phyloP scores from a whole-genome alignment of 306 rosid species.

The Quercus suber region DNA sequence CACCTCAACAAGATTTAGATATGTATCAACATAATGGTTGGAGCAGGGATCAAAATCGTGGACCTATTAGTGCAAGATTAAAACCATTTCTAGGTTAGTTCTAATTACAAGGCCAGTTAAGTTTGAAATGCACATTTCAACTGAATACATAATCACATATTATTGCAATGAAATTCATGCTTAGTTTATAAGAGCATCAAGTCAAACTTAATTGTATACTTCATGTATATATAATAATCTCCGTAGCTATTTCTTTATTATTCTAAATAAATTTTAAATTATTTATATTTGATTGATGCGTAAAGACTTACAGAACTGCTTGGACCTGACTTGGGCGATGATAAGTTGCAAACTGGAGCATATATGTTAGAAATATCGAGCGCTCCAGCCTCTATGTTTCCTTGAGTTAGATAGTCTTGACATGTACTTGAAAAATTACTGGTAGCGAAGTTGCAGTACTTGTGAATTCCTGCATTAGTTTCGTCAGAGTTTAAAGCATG shows the following conservation, averaged over 20 bases:
- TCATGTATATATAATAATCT: too few relatives aligned
- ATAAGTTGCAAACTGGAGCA: slow-evolving; percentile 39
- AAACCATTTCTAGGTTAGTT: not conserved
- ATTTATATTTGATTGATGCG: not conserved
- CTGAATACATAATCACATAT: not conserved
- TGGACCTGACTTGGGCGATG: slow-evolving; percentile 20
- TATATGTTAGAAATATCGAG: slow-evolving; percentile 44
- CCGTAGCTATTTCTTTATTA: too few relatives aligned
- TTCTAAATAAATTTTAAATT: not conserved
- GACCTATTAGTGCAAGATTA: slow-evolving; percentile 28
- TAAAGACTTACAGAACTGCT: slow-evolving; percentile 31
- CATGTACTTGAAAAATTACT: slow-evolving; percentile 29
- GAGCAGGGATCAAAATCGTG: slow-evolving; percentile 53
- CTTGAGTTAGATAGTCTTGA: not conserved
- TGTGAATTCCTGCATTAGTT: slow-evolving; percentile 39
- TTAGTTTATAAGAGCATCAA: too few relatives aligned
- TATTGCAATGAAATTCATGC: not conserved
- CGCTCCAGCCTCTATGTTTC: slow-evolving; percentile 19
- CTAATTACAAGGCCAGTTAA: too few relatives aligned
- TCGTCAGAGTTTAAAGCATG: slow-evolving; percentile 57
- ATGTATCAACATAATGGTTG: slow-evolving; percentile 30
- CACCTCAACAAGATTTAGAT: slow-evolving; percentile 51
- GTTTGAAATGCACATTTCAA: too few relatives aligned
- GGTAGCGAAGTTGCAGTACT: slow-evolving; percentile 33
- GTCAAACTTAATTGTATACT: too few relatives aligned